Percentiles rank a stretch among this genome's conserved stretches.
Conservation (phyloP, 495 filamentous ascomycete genomes). For the Haplographium delicatum region DNA sequence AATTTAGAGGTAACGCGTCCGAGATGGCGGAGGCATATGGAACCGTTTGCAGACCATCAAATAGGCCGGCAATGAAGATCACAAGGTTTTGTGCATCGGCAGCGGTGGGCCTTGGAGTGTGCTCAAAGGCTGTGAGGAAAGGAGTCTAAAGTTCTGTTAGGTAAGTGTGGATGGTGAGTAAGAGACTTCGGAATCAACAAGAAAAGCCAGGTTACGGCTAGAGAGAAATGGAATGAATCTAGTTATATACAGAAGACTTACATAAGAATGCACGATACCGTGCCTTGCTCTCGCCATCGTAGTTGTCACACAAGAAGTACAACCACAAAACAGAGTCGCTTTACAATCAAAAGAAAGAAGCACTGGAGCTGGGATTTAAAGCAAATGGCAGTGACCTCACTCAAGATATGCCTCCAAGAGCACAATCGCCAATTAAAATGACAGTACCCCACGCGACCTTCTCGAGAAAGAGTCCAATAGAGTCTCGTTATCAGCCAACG, state of each 20-base stretch:
- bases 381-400: too few relatives aligned
- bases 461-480: too few relatives aligned
- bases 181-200: too few relatives aligned
- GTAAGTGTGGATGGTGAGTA: too few relatives aligned
- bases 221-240: background rate
- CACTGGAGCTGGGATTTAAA: too few relatives aligned
- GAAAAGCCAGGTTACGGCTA: too few relatives aligned
- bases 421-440: too few relatives aligned
- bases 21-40: constrained; percentile 54
- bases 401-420: too few relatives aligned
- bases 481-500: too few relatives aligned
- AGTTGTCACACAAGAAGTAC: background rate
- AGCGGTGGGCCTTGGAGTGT: constrained; percentile 28
- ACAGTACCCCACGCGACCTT: too few relatives aligned
- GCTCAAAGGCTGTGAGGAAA: constrained; percentile 56
- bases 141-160: constrained; percentile 28
- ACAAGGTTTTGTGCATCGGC: constrained; percentile 52
- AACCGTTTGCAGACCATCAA: constrained; percentile 69
- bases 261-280: constrained; percentile 20
- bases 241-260: constrained; percentile 3
- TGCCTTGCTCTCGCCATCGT: constrained; percentile 5
- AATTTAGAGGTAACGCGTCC: constrained; percentile 52
- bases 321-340: background rate
- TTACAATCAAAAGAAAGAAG: background rate
- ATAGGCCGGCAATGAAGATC: constrained; percentile 80